phyloP scores from a whole-genome alignment of 73 alveolate species.

The Paramecium biaurelia region DNA sequence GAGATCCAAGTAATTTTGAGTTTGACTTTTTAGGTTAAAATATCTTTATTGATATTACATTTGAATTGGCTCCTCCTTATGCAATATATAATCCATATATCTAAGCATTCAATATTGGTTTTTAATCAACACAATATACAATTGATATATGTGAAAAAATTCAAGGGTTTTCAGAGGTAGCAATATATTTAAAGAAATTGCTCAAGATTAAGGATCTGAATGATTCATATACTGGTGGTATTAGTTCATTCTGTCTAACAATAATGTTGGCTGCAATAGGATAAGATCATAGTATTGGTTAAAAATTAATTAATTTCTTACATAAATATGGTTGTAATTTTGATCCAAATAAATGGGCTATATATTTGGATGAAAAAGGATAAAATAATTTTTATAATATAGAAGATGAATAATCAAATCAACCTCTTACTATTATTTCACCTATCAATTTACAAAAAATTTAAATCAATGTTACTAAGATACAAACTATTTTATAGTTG shows the following conservation, averaged over 20 bases:
- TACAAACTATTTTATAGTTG: neutral
- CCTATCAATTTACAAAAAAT: constrained; percentile 6
- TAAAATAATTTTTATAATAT: constrained; percentile 1
- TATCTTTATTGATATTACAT: constrained; percentile 10
- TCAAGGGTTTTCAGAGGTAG: neutral
- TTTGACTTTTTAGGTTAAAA: neutral
- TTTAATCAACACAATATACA: constrained; percentile 8
- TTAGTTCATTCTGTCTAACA: constrained; percentile 46
- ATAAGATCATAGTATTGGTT: neutral
- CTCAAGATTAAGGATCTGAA: neutral
- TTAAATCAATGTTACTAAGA: neutral
- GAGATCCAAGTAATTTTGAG: neutral
- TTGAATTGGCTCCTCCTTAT: neutral
- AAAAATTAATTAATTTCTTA: neutral
- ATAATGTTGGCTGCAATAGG: constrained; percentile 22
- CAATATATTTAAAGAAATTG: neutral
- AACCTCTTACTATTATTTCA: constrained; percentile 7
- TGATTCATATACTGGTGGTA: constrained; percentile 53
- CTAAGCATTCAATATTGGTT: constrained; percentile 18
- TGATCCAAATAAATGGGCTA: constrained; percentile 50
- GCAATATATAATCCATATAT: neutral
- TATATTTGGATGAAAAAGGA: neutral
- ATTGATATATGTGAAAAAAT: neutral
- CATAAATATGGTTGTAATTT: constrained; percentile 32
- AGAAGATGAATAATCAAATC: neutral